Evolutionary conservation across 768 basidiomycete genomes (phyloP).

Genomic region (Krasilnikovozyma curviuscula): DNA sequence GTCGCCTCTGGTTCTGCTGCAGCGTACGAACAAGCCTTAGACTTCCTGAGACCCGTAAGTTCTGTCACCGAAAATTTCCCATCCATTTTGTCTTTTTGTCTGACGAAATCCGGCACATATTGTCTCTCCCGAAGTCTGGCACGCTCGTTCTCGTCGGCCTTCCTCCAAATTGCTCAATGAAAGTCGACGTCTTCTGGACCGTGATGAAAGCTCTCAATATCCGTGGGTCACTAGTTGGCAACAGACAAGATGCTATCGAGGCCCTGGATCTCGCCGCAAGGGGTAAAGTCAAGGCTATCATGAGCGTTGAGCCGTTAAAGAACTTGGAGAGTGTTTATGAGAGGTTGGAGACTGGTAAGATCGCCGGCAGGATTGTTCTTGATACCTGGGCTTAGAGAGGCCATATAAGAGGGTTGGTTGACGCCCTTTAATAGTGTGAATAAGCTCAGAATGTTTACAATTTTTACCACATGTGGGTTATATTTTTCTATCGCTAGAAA

Average conservation of each 20-base stretch:
- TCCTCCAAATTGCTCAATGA: slow-evolving; percentile 12
- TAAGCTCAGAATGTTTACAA: too few species aligned
- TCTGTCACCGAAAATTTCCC: background rate
- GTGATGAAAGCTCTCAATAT: slow-evolving; percentile 24
- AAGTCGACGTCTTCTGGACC: slow-evolving; percentile 19
- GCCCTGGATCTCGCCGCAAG: slow-evolving; percentile 54
- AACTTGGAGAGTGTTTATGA: slow-evolving; percentile 31
- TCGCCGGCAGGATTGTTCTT: too few species aligned
- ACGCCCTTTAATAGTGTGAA: too few species aligned
- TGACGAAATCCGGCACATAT: too few species aligned
- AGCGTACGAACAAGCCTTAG: slow-evolving; percentile 32
- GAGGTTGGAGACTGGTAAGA: too few species aligned
- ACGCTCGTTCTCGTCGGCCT: slow-evolving; percentile 24
- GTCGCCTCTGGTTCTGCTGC: slow-evolving; percentile 25
- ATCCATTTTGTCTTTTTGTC: background rate
- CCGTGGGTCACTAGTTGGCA: slow-evolving; percentile 27
- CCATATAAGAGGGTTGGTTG: too few species aligned
- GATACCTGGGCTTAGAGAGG: too few species aligned
- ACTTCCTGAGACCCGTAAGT: background rate
- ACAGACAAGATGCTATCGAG: slow-evolving; percentile 60
- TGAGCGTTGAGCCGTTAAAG: slow-evolving; percentile 32
- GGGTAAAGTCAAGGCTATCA: slow-evolving; percentile 52
- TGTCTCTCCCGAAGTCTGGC: too few species aligned
- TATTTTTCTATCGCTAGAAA: too few species aligned
- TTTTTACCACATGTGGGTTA: too few species aligned